Base-by-base conservation (phyloP, 345 rosid genomes). In the Rhizophora mangle region DNA sequence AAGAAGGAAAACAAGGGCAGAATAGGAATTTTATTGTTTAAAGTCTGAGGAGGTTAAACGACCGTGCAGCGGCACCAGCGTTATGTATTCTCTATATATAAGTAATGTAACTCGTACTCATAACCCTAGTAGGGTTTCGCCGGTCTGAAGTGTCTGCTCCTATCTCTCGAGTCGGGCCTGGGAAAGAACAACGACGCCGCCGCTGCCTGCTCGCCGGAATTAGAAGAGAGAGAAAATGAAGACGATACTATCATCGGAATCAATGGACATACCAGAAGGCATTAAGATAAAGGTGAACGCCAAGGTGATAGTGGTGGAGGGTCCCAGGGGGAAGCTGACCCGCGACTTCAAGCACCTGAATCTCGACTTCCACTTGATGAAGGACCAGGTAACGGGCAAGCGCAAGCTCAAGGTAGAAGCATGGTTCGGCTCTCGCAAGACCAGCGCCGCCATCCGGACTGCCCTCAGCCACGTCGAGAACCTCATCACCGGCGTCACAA, bases 391-490 rank as follows among this genome's bases (percentile, higher is more conserved):
- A 47, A 82, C 84, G 0, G 91, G 89, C 2, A 76, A 76, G 74
- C 62, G 82, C 4, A 81, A 83, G 80, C 87, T 87, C 20, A 83
- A 82, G 81, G 79, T 87, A 57, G 87, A 87, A 5, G 85, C 89
- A 0, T 87, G 91, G 91, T 87, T 87, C 32, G 86, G 82, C 0
- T 63, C 89, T 1, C 73, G 92, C 52, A 87, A 87, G 68, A 71
- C 87, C 37, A 83, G 89, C 68, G 92, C 92, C 24, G 71, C 89
- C 47, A 87, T 85, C 60, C 64, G 89, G 3, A 87, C 92, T 11
- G 92, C 92, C 27, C 82, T 88, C 37, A 91, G 92, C 70, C 94
- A 88, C 73, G 89, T 91, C 1, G 65, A 59, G 72, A 91, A 91
- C 22, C 90, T 91, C 65, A 87, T 87, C 29, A 79, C 86, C 60